Evolutionary conservation across 2,329 filamentous ascomycete species (phyloP).

Genomic region (Rugonectria rugulosa): DNA sequence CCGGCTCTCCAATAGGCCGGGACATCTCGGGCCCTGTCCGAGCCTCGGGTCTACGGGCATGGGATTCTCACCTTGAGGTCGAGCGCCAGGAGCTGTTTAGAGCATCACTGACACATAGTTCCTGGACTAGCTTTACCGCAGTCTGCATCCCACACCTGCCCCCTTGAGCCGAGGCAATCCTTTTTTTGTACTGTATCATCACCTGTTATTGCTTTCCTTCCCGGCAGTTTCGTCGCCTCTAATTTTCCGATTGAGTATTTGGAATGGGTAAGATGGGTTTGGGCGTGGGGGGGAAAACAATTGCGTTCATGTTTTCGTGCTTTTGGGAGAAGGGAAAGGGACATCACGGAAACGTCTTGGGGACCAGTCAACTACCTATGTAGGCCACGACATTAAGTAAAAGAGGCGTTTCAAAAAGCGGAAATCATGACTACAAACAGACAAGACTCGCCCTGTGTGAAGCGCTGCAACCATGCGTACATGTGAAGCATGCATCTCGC

Average conservation of each 20-base stretch:
- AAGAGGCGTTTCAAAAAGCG: conserved; percentile 35
- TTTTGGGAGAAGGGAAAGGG: conserved; percentile 9
- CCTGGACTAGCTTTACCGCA: neutral
- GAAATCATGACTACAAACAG: conserved; percentile 17
- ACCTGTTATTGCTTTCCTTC: conserved; percentile 6
- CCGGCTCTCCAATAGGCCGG: conserved; percentile 33
- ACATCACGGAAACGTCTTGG: conserved; percentile 2
- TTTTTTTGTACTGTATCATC: conserved; percentile 14
- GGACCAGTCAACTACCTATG: conserved; percentile 8
- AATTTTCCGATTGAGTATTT: conserved; percentile 1
- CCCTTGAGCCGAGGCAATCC: conserved; percentile 33
- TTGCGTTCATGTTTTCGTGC: neutral
- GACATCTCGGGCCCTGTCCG: conserved; percentile 26
- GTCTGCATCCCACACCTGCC: conserved; percentile 18
- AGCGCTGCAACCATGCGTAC: conserved; percentile 2
- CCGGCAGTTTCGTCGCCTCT: neutral
- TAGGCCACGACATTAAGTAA: conserved; percentile 24
- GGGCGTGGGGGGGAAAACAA: neutral
- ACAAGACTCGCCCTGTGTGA: conserved; percentile 9
- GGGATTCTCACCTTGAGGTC: neutral
- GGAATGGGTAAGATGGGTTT: neutral
- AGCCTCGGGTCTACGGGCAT: conserved; percentile 28
- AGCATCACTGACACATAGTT: conserved; percentile 3
- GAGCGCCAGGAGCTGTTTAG: neutral
- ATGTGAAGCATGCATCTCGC: conserved; percentile 29